Conservation (phyloP, 2,329 filamentous ascomycete genomes). For the Penicillium sp. region DNA sequence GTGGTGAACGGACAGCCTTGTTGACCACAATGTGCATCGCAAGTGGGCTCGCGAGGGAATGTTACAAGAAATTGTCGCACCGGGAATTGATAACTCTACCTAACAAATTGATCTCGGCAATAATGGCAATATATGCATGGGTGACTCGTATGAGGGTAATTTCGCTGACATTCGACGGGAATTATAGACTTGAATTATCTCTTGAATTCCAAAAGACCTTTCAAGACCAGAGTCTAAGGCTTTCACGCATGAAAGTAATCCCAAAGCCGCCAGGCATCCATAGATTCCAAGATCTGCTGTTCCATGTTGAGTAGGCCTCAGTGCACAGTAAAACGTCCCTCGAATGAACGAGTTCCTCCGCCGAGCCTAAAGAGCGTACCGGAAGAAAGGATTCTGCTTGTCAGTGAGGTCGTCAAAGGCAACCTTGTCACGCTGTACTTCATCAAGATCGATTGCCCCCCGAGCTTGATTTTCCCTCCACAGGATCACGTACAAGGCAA, state of each 20-base stretch:
- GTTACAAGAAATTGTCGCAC: not conserved
- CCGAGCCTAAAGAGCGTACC: conserved; percentile 56
- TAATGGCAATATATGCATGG: not conserved
- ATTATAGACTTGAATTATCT: not conserved
- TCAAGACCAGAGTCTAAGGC: not conserved
- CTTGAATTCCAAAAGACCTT: not conserved
- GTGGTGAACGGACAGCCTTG: not conserved
- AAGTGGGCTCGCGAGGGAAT: not conserved
- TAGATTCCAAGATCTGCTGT: not conserved
- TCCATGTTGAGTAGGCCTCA: not conserved
- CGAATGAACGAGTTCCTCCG: not conserved
- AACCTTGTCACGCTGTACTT: conserved; percentile 64
- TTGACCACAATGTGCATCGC: not conserved
- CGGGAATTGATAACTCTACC: not conserved
- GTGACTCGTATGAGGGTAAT: not conserved
- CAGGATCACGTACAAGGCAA: conserved; percentile 62
- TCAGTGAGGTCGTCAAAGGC: conserved; percentile 72
- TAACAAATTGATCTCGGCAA: not conserved
- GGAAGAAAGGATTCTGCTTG: conserved; percentile 68
- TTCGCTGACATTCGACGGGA: not conserved
- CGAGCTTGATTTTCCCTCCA: conserved; percentile 61
- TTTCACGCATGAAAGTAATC: not conserved
- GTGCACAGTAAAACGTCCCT: not conserved
- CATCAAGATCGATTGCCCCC: conserved; percentile 55
- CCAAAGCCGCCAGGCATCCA: not conserved